phyloP scores from a whole-genome alignment of 371 early-diverging fungal species.

The Fennellomyces sp. region DNA sequence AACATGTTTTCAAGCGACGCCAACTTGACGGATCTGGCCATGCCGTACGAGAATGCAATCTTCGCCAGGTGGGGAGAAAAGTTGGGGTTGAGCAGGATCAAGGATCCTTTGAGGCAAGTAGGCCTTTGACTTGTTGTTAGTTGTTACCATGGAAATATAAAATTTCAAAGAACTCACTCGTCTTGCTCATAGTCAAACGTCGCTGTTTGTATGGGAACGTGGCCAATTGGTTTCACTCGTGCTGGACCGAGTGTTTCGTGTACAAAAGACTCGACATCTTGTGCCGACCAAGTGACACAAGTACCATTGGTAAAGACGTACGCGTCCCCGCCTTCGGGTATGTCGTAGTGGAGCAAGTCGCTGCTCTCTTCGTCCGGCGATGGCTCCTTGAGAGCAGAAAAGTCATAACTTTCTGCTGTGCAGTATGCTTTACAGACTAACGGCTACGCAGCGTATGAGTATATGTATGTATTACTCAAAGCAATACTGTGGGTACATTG shows the following conservation, averaged over 20 bases:
- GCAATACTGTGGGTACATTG: too few relatives aligned
- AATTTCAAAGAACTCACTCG: slow-evolving; percentile 23
- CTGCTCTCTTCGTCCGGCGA: background rate
- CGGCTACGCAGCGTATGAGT: background rate
- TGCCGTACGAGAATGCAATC: slow-evolving; percentile 32
- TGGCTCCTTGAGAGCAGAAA: slow-evolving; percentile 7
- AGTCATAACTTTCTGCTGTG: slow-evolving; percentile 16
- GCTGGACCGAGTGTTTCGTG: background rate
- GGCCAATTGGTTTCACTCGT: background rate
- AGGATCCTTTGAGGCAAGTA: slow-evolving; percentile 30
- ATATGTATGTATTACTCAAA: too few relatives aligned
- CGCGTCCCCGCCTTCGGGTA: slow-evolving; percentile 29
- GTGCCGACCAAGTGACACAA: slow-evolving; percentile 26
- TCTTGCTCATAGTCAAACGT: slow-evolving; percentile 35
- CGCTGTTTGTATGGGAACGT: slow-evolving; percentile 8
- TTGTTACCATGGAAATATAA: background rate
- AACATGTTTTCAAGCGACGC: slow-evolving; percentile 15
- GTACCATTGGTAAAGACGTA: slow-evolving; percentile 32
- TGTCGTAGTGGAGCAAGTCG: slow-evolving; percentile 19
- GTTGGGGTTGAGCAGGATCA: slow-evolving; percentile 30
- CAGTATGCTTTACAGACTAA: slow-evolving; percentile 28
- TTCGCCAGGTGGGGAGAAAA: slow-evolving; percentile 27
- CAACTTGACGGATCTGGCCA: slow-evolving; percentile 33
- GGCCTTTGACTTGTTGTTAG: slow-evolving; percentile 10
- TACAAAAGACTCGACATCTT: slow-evolving; percentile 6